phyloP scores from a whole-genome alignment of 73 alveolate species.

The Paramecium caudatum region DNA sequence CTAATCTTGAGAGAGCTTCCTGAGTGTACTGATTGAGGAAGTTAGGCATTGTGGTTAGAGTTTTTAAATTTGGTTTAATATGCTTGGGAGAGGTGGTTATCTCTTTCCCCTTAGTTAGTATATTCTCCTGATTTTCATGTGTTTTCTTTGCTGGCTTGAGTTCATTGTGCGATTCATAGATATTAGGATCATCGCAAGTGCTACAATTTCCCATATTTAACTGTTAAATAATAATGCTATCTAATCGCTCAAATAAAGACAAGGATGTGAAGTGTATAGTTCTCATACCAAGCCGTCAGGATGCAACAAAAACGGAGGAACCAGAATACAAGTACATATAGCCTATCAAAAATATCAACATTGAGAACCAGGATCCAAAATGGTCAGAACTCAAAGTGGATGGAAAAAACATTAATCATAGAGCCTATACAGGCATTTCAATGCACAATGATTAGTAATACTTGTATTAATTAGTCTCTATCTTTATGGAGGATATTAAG shows the following conservation, averaged over 20 bases:
- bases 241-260: conserved; percentile 33
- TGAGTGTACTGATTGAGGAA: background rate
- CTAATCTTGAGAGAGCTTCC: conserved; percentile 6
- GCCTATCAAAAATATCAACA: conserved; percentile 32
- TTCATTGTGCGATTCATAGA: conserved; percentile 27
- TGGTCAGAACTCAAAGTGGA: conserved; percentile 73
- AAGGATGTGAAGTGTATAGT: conserved; percentile 45
- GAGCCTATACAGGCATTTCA: conserved; percentile 54
- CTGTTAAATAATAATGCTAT: conserved; percentile 39
- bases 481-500: conserved; percentile 74
- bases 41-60: background rate
- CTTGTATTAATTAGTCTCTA: conserved; percentile 46
- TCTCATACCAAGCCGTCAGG: conserved; percentile 43
- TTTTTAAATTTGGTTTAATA: background rate
- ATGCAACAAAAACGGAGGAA: background rate
- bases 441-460: conserved; percentile 70
- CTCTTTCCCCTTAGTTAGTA: background rate
- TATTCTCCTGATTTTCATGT: conserved; percentile 8
- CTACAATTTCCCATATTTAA: conserved; percentile 64
- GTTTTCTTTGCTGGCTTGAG: conserved; percentile 13
- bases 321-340: conserved; percentile 40
- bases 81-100: background rate
- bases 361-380: conserved; percentile 70
- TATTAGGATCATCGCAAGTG: conserved; percentile 61
- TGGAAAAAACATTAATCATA: conserved; percentile 68